These are phyloP conservation scores for Verticillium klebahnii DNA, from an alignment of 2,329 filamentous ascomycete genomes.

Conservation along the genomic window DNA sequence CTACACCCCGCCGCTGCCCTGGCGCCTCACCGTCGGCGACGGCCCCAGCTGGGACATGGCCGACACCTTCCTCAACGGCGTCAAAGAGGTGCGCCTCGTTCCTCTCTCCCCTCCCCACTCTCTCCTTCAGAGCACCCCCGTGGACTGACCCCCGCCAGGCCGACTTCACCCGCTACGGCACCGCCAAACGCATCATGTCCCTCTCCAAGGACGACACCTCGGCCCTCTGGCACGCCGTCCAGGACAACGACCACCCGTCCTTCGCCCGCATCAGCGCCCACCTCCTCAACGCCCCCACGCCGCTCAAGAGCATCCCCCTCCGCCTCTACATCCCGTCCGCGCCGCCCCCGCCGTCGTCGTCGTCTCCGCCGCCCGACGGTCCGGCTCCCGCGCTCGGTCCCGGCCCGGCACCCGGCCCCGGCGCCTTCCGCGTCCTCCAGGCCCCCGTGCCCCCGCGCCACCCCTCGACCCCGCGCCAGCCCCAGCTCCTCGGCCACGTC, in stretches of 20 bases:
- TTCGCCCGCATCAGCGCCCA: constrained; percentile 73
- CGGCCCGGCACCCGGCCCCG: constrained; percentile 20
- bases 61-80: constrained; percentile 60
- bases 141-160: constrained; percentile 40
- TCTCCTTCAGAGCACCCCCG: too few relatives aligned
- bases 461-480: constrained; percentile 29
- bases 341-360: constrained; percentile 41
- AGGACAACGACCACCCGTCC: constrained; percentile 67
- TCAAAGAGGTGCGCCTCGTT: constrained; percentile 50
- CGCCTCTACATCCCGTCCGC: constrained; percentile 77
- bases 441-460: constrained; percentile 56
- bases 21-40: constrained; percentile 49
- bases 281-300: constrained; percentile 69
- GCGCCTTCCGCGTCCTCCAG: constrained; percentile 70
- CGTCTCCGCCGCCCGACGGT: background rate
- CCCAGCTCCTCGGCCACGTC: constrained; percentile 64
- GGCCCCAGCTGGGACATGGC: constrained; percentile 55
- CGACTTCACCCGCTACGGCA: constrained; percentile 83
- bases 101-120: background rate
- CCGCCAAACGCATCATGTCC: constrained; percentile 84
- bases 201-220: constrained; percentile 80
- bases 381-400: background rate
- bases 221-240: constrained; percentile 75
- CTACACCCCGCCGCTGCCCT: constrained; percentile 50
- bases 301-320: constrained; percentile 79